A percentile compares a stretch with the other conserved stretches of the same genome.
phyloP scores from a whole-genome alignment of 2,329 filamentous ascomycete genomes.

The Pezicula neosporulosa region DNA sequence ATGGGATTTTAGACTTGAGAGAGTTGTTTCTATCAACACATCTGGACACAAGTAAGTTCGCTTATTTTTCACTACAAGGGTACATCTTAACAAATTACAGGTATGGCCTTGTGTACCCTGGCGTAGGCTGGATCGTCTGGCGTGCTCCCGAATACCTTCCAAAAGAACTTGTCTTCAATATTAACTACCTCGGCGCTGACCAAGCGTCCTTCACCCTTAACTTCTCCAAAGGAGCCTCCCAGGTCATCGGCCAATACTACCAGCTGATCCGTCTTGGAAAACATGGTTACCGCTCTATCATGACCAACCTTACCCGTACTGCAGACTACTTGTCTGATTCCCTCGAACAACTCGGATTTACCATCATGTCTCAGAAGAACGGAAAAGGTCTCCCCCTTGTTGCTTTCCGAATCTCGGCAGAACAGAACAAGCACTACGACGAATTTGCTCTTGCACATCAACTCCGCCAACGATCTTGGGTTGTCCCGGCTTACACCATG shows the following conservation, averaged over 20 bases:
- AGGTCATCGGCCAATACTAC: constrained; percentile 97
- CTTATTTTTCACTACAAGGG: constrained; percentile 15
- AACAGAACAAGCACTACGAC: constrained; percentile 58
- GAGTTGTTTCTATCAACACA: constrained; percentile 90
- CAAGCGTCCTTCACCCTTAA: constrained; percentile 96
- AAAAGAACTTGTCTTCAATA: constrained; percentile 91
- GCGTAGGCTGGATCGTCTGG: constrained; percentile 94
- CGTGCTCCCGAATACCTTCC: constrained; percentile 78
- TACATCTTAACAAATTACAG: constrained; percentile 51
- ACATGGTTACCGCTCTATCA: constrained; percentile 87
- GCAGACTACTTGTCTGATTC: constrained; percentile 80
- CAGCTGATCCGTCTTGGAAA: constrained; percentile 94
- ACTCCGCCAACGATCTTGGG: constrained; percentile 83
- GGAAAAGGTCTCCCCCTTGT: constrained; percentile 85
- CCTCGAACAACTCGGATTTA: constrained; percentile 73
- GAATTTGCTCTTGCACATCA: constrained; percentile 82
- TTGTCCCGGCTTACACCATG: constrained; percentile 96
- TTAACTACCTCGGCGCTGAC: constrained; percentile 96
- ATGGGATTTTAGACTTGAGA: constrained; percentile 90
- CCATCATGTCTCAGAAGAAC: constrained; percentile 79
- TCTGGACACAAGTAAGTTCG: constrained; percentile 80
- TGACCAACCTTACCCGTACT: constrained; percentile 87
- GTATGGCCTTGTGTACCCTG: constrained; percentile 77
- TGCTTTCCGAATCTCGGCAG: constrained; percentile 71
- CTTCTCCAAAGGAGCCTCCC: constrained; percentile 92